phyloP scores from a whole-genome alignment of 176 grass and related monocot genomes.

The Phoenix dactylifera region DNA sequence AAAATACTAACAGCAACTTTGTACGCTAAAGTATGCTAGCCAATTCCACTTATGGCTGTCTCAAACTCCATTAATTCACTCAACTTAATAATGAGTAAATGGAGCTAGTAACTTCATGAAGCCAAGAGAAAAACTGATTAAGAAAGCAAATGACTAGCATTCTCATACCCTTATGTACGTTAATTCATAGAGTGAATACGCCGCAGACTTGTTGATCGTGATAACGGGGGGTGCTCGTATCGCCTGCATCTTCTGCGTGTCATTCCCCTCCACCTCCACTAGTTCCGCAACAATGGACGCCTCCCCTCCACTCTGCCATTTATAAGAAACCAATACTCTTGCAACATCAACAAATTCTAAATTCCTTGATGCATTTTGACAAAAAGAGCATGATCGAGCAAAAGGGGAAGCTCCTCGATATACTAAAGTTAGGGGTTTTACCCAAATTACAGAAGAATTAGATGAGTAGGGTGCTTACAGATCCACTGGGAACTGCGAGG shows the following conservation, averaged over 20 bases:
- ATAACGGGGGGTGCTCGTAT: conserved; percentile 50
- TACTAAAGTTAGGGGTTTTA: background rate
- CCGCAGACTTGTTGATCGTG: conserved; percentile 56
- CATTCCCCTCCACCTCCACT: conserved; percentile 48
- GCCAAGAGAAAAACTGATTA: too few relatives aligned
- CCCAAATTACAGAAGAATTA: background rate
- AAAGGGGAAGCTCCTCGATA: background rate
- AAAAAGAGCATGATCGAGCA: too few relatives aligned
- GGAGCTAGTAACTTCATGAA: too few relatives aligned
- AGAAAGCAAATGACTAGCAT: background rate
- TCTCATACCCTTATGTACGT: conserved; percentile 50
- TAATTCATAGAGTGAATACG: conserved; percentile 42
- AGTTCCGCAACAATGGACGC: conserved; percentile 55
- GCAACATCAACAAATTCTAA: too few relatives aligned
- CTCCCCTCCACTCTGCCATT: conserved; percentile 60
- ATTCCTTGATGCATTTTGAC: too few relatives aligned
- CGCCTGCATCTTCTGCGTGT: conserved; percentile 24
- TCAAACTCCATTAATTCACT: too few relatives aligned
- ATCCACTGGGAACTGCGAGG: conserved; percentile 52
- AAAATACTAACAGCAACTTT: too few relatives aligned
- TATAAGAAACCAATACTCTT: background rate
- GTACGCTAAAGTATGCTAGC: too few relatives aligned
- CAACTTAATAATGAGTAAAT: too few relatives aligned
- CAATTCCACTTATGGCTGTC: too few relatives aligned
- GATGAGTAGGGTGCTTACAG: conserved; percentile 21